phyloP scores from a whole-genome alignment of 2,329 filamentous ascomycete genomes.

The Metarhizium robertsii region DNA sequence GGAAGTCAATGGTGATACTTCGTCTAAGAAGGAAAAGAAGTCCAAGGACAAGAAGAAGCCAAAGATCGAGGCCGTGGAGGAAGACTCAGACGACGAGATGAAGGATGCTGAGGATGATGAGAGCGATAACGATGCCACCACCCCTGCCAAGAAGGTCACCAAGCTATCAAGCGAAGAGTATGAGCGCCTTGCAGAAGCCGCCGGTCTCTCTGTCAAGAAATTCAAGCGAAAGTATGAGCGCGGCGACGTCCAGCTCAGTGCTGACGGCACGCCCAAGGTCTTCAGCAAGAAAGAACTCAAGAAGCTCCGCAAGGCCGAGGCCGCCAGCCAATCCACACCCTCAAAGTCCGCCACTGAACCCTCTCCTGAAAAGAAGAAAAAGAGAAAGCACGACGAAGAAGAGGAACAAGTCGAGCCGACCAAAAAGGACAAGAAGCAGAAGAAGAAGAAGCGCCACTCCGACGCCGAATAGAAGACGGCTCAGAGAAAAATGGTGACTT shows the following conservation, averaged over 20 bases:
- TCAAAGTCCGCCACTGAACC: conserved; percentile 24
- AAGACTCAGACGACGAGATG: conserved; percentile 34
- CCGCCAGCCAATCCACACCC: conserved; percentile 29
- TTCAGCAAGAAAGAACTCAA: conserved; percentile 70
- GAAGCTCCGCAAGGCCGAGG: conserved; percentile 57
- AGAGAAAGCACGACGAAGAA: conserved; percentile 62
- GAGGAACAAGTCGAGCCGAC: conserved; percentile 49
- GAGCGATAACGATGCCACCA: conserved; percentile 22
- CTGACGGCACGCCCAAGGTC: conserved; percentile 56
- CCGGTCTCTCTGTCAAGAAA: conserved; percentile 63
- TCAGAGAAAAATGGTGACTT: neutral
- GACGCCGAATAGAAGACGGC: conserved; percentile 7
- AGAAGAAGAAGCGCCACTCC: conserved; percentile 38
- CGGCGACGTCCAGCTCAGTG: conserved; percentile 60
- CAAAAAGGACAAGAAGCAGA: conserved; percentile 51
- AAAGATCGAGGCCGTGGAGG: conserved; percentile 30
- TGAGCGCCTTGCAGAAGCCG: conserved; percentile 51
- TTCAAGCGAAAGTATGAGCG: conserved; percentile 72
- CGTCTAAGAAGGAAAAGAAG: conserved; percentile 31
- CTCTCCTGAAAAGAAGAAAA: conserved; percentile 45
- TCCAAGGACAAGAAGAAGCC: conserved; percentile 31
- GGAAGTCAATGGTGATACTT: conserved; percentile 31
- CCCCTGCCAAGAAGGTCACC: conserved; percentile 25
- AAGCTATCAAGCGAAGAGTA: conserved; percentile 48
- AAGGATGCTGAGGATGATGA: conserved; percentile 33